Base-by-base conservation (phyloP, 2,329 filamentous ascomycete genomes). In the Alternaria brassicae region DNA sequence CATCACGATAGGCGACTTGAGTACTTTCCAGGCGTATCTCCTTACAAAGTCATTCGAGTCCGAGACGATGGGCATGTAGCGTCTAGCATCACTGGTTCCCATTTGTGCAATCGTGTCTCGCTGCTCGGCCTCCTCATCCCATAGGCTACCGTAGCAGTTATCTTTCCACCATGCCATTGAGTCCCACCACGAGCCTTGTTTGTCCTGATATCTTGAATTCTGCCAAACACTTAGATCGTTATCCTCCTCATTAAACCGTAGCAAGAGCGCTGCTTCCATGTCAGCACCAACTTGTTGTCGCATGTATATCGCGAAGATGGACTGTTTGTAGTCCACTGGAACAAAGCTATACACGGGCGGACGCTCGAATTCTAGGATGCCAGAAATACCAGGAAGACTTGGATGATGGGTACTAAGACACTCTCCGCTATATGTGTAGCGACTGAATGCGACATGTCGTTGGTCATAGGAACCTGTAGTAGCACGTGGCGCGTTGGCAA, bases 121-220 rank as follows among this genome's bases (percentile, higher is more conserved):
- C 7, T 6, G 32, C 4, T 13, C 23, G 15, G 10, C 21, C 30
- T 21, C 8, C 8, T 10, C 6, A 1, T 44, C 17, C 34, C 17
- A 13, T 10, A 3, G 2, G 6, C 19, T 21, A 13, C 41, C 44
- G 23, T 63, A 63, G 28, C 60, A 66, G 1, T 52, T 61, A 15
- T 68, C 62, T n/a, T 66, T 62, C 67, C 66, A 71, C 59, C 63
- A 69, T 7, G 39, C 50, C 13, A 52, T 27, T 12, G 39, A 39
- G n/a, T 30, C 13, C 19, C 28, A 8, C 32, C 15, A 36, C 15
- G 15, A 36, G 32, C 32, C 32, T 36, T 36, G 32, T n/a, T 36
- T 36, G 15, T 13, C 32, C 15, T 21, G 30, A 1, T 25, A 19
- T 28, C 15, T 6, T 13, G 39, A 28, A 12, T 17, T 36, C 12